Base-by-base conservation (phyloP, 305 asterid genomes). In the Fraxinus baroniana region DNA sequence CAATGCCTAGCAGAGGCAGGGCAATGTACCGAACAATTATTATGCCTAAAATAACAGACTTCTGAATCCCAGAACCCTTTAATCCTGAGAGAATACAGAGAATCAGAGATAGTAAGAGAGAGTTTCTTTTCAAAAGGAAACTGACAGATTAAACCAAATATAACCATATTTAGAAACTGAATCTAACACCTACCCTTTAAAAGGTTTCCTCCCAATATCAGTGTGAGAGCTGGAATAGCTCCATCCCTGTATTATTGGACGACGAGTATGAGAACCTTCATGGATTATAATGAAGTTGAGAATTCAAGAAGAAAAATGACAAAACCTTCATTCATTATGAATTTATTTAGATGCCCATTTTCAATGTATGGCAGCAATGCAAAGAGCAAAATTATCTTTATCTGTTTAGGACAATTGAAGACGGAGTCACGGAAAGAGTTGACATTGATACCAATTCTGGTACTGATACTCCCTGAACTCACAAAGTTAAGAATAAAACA, bases 161-260 rank as follows among this genome's bases (percentile, higher is more conserved):
- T 39, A 33, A 60, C 80, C 7, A 33, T 22, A 30, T 79, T 7
- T 32, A 84, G 52, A 15, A 64, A 73, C 80, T 52, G 36, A 57
- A 79, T 60, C 68, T 64, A 60, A 20, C 17, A 32, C 62, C 60
- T 79, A 89, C 98, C 99, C 89, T 85, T 94, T 76, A 95, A 86
- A 76, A 95, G 98, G 88, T 94, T 95, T 70, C 93, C 99, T 18
- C 99, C 99, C 94, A 93, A 83, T 85, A 95, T 83, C 85, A 95
- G 85, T 30, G 98, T 93, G 78, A 95, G 77, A 60, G 95, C 84
- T 57, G 99, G 98, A 84, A 95, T 94, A 72, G 99, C 92, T 76
- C 95, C 99, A 74, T 93, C 97, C 90, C 99, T 95, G 92, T 88
- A 85, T 78, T 46, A 30, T 57, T 17, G 6, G 22, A 83, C 44